A percentile compares a stretch with the other conserved stretches of the same genome.
Evolutionary conservation across 768 basidiomycete genomes (phyloP).

Genomic region (Royoungia palumana): DNA sequence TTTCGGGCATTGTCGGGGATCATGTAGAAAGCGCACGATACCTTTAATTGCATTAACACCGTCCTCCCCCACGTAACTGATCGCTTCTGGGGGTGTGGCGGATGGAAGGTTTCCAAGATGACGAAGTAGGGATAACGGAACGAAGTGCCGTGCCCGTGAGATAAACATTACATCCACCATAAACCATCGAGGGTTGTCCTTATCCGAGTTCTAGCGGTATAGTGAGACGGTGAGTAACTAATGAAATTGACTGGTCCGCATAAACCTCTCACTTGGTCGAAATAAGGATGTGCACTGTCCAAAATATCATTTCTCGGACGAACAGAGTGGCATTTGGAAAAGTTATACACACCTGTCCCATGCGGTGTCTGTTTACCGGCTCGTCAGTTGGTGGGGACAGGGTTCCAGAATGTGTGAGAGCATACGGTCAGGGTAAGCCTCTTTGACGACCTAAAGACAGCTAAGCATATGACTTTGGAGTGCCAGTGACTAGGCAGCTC

Average conservation of each 20-base stretch:
- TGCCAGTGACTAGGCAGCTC: constrained; percentile 6
- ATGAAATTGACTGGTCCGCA: not conserved
- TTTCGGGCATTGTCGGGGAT: constrained; percentile 4
- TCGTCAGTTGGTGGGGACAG: constrained; percentile 4
- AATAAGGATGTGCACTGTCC: constrained; percentile 70
- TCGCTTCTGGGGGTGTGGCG: constrained; percentile 43
- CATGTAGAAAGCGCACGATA: constrained; percentile 26
- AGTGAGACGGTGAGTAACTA: not conserved
- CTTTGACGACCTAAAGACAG: constrained; percentile 58
- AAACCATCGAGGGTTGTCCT: constrained; percentile 80
- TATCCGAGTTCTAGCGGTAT: constrained; percentile 64
- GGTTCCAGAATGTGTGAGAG: constrained; percentile 1
- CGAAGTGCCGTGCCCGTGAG: constrained; percentile 63
- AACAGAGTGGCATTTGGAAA: not conserved
- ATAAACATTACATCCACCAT: constrained; percentile 83
- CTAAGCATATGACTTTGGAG: constrained; percentile 4
- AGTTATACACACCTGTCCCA: constrained; percentile 69
- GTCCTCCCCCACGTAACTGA: constrained; percentile 64
- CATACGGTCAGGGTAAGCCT: constrained; percentile 90
- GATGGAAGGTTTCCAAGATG: constrained; percentile 47
- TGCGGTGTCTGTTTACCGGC: constrained; percentile 62
- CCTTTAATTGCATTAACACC: constrained; percentile 66
- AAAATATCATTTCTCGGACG: constrained; percentile 8
- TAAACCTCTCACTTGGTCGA: constrained; percentile 53
- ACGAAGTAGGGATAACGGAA: constrained; percentile 74